phyloP scores from a whole-genome alignment of 2,329 filamentous ascomycete genomes.

The Coniochaeta sp. region DNA sequence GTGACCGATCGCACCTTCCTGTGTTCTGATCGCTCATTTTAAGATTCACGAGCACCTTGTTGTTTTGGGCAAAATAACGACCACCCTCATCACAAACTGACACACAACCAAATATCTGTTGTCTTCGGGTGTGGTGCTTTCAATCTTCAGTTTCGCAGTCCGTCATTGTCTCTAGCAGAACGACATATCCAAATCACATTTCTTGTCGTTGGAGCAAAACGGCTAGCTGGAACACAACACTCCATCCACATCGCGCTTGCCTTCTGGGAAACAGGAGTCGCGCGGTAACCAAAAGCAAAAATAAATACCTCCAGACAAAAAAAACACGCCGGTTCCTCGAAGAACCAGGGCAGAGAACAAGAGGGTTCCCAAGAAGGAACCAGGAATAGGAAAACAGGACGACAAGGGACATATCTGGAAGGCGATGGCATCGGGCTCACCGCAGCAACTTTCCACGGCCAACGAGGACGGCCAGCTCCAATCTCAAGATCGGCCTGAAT shows the following conservation, averaged over 20 bases:
- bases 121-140: neutral
- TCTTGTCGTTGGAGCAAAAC: neutral
- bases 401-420: neutral
- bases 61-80: neutral
- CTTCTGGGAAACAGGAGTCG: neutral
- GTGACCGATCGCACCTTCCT: neutral
- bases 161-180: neutral
- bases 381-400: neutral
- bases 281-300: neutral
- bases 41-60: neutral
- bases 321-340: neutral
- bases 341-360: slow-evolving; percentile 1
- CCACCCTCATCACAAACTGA: neutral
- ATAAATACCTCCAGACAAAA: neutral
- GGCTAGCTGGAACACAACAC: neutral
- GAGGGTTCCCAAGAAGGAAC: neutral
- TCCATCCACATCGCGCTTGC: neutral
- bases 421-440: slow-evolving; percentile 1
- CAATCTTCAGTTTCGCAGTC: neutral
- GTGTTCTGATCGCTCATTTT: neutral
- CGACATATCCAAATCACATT: neutral
- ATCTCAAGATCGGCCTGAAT: neutral
- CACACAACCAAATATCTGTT: neutral
- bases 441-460: neutral
- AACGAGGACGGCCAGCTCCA: neutral